Conservation (phyloP, 371 early-diverging fungal species). For the Rhizopus microsporus region DNA sequence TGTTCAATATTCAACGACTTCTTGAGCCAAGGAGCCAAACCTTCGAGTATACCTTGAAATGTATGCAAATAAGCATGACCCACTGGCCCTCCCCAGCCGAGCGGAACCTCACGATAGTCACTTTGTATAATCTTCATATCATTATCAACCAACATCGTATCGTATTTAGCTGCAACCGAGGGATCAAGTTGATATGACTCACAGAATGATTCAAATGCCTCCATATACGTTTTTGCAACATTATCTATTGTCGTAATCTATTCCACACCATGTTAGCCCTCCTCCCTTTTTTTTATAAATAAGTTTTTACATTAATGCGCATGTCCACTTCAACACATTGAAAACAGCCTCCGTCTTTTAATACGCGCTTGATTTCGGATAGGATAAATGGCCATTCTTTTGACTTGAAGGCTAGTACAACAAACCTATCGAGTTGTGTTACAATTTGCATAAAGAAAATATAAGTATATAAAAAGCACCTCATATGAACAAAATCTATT, state of each 20-base stretch:
- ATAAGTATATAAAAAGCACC: conserved; percentile 14
- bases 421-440: conserved; percentile 19
- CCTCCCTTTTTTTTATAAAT: not conserved
- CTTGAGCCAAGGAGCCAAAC: conserved; percentile 94
- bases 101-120: conserved; percentile 38
- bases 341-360: conserved; percentile 39
- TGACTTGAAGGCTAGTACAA: conserved; percentile 34
- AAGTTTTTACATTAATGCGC: conserved; percentile 21
- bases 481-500: conserved; percentile 38
- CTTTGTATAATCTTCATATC: conserved; percentile 32
- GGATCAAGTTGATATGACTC: conserved; percentile 24
- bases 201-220: conserved; percentile 36
- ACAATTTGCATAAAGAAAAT: too few relatives aligned
- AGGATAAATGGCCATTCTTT: conserved; percentile 39
- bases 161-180: conserved; percentile 34
- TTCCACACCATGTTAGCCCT: not conserved
- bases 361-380: conserved; percentile 35
- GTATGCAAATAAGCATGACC: conserved; percentile 33
- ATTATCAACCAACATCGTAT: conserved; percentile 25
- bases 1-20: conserved; percentile 51
- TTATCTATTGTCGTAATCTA: conserved; percentile 20
- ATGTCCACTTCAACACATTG: conserved; percentile 44
- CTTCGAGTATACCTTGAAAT: conserved; percentile 69
- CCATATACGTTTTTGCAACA: conserved; percentile 14
- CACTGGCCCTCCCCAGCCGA: conserved; percentile 44